Evolutionary conservation across 768 basidiomycete species (phyloP).

Genomic region (Tremella yokohamensis): DNA sequence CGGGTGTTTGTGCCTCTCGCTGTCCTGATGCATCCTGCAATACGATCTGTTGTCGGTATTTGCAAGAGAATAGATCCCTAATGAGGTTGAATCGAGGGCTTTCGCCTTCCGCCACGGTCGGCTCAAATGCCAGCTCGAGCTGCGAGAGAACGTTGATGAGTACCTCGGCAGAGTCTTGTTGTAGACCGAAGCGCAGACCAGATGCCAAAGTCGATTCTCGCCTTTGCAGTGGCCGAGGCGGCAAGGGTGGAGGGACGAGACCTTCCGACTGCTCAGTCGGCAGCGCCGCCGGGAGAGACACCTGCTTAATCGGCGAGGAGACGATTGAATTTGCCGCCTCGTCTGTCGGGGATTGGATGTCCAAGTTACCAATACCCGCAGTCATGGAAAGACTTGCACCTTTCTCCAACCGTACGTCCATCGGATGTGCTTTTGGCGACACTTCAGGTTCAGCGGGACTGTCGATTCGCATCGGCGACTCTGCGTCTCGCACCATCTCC

Average conservation of each 20-base stretch:
- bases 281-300: too few species aligned
- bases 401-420: not conserved
- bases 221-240: constrained; percentile 20
- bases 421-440: too few species aligned
- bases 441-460: too few species aligned
- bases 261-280: not conserved
- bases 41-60: constrained; percentile 62
- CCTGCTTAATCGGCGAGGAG: not conserved
- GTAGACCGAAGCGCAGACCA: constrained; percentile 58
- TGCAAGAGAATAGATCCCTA: constrained; percentile 76
- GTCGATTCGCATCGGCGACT: constrained; percentile 11
- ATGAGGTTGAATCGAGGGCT: constrained; percentile 65
- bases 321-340: not conserved
- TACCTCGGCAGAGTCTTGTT: constrained; percentile 97
- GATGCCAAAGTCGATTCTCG: constrained; percentile 33
- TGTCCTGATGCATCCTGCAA: constrained; percentile 25
- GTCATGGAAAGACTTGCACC: constrained; percentile 1
- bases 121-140: constrained; percentile 82
- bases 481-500: constrained; percentile 4
- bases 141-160: constrained; percentile 99
- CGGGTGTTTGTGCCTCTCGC: constrained; percentile 55
- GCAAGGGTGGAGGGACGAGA: constrained; percentile 32
- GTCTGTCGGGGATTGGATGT: not conserved
- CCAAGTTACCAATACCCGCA: not conserved
- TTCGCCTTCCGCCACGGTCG: constrained; percentile 58